Evolutionary conservation across 495 filamentous ascomycete species (phyloP).

Genomic region (Aspergillus haitiensis): DNA sequence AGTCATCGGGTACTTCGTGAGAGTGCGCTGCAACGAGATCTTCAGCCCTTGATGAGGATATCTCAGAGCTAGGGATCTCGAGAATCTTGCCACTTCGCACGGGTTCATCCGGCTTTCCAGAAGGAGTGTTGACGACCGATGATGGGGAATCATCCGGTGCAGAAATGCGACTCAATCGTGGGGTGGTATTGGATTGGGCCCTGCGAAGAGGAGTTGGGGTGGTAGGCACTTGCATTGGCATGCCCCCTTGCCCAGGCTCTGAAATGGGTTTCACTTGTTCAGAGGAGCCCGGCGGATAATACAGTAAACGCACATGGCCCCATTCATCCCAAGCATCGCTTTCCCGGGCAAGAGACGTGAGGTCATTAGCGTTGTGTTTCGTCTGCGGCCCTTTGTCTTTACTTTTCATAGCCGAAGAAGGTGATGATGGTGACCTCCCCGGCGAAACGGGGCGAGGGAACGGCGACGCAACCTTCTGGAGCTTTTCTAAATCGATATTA

Average conservation of each 20-base stretch:
- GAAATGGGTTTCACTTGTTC: constrained; percentile 34
- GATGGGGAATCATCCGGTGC: constrained; percentile 56
- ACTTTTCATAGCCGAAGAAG: constrained; percentile 59
- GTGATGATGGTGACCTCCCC: constrained; percentile 39
- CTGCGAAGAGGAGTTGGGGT: constrained; percentile 55
- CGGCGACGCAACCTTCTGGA: constrained; percentile 78
- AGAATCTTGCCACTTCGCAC: constrained; percentile 59
- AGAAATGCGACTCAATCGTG: constrained; percentile 47
- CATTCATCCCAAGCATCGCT: constrained; percentile 62
- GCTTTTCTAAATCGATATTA: constrained; percentile 87
- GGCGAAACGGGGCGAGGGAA: constrained; percentile 67
- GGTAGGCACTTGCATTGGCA: constrained; percentile 34
- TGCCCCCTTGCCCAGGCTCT: constrained; percentile 32
- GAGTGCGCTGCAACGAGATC: constrained; percentile 65
- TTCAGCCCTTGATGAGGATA: constrained; percentile 62
- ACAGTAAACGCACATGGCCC: constrained; percentile 63
- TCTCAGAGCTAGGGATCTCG: constrained; percentile 65
- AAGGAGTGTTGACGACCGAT: constrained; percentile 26
- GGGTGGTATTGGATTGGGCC: constrained; percentile 55
- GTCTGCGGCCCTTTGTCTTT: constrained; percentile 66
- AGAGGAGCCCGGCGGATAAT: constrained; percentile 52
- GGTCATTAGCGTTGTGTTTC: constrained; percentile 68
- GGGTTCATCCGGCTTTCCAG: constrained; percentile 38
- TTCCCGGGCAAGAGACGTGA: constrained; percentile 66
- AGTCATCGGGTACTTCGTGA: constrained; percentile 65